phyloP scores from a whole-genome alignment of 2,329 filamentous ascomycete species.

The Beauveria bassiana region DNA sequence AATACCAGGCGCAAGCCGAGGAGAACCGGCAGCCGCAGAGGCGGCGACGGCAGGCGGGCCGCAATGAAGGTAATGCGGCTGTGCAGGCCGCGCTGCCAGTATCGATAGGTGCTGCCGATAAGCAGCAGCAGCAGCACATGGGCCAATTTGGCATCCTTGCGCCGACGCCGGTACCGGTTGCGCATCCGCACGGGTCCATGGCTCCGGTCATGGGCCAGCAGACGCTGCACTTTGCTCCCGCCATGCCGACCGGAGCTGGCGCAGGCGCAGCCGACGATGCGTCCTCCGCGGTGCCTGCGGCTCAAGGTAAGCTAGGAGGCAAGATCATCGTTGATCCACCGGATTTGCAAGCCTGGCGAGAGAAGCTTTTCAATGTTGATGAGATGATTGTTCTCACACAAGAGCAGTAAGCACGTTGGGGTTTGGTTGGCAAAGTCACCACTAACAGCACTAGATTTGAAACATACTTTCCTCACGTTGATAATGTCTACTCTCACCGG shows the following conservation, averaged over 20 bases:
- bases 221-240: not conserved
- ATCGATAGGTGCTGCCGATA: conserved; percentile 8
- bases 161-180: conserved; percentile 20
- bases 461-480: conserved; percentile 75
- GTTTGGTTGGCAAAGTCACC: not conserved
- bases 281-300: conserved; percentile 22
- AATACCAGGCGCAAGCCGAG: conserved; percentile 3
- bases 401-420: conserved; percentile 50
- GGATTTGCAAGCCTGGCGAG: conserved; percentile 59
- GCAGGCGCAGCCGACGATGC: not conserved
- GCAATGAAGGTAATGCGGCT: conserved; percentile 13
- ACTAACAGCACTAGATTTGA: conserved; percentile 49
- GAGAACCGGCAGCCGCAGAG: conserved; percentile 1
- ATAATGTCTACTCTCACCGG: conserved; percentile 78
- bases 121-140: conserved; percentile 8
- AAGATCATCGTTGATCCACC: conserved; percentile 60
- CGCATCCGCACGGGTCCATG: not conserved
- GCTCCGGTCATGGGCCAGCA: conserved; percentile 2
- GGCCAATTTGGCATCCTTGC: conserved; percentile 42
- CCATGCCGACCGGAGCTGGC: conserved; percentile 9
- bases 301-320: conserved; percentile 37
- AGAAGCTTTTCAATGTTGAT: conserved; percentile 68
- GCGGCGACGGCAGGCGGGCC: conserved; percentile 6
- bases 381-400: conserved; percentile 64
- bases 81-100: conserved; percentile 14